Percentiles rank a stretch among this genome's conserved stretches.
Evolutionary conservation across 306 rosid species (phyloP).

Genomic region (Delonix regia): DNA sequence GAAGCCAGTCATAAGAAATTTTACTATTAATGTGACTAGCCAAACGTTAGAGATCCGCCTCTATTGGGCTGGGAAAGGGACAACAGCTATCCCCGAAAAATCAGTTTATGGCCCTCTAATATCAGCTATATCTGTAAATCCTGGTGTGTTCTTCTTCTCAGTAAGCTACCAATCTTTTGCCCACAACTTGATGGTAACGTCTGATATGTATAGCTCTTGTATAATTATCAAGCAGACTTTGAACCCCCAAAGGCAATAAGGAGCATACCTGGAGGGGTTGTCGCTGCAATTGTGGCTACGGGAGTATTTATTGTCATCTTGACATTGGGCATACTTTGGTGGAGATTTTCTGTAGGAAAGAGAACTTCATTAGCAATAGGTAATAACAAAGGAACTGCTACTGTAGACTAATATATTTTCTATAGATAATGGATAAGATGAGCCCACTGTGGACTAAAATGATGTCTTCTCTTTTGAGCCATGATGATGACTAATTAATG

Average conservation of each 20-base stretch:
- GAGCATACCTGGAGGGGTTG: constrained; percentile 33
- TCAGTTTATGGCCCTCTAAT: constrained; percentile 51
- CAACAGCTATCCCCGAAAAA: constrained; percentile 35
- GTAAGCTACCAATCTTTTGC: background rate
- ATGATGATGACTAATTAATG: background rate
- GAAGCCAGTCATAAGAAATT: background rate
- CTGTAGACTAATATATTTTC: background rate
- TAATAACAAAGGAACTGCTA: constrained; percentile 13
- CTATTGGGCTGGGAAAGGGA: constrained; percentile 44
- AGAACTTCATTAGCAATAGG: constrained; percentile 42
- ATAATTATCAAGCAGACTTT: constrained; percentile 36
- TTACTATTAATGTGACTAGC: constrained; percentile 20
- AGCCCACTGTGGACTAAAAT: background rate
- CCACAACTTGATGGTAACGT: background rate
- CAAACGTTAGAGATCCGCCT: constrained; percentile 35
- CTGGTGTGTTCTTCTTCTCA: constrained; percentile 36
- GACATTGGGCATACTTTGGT: constrained; percentile 41
- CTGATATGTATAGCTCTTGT: background rate
- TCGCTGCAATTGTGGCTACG: constrained; percentile 49
- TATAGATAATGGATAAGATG: background rate
- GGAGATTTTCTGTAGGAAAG: constrained; percentile 37
- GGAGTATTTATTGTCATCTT: constrained; percentile 39
- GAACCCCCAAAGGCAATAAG: constrained; percentile 34
- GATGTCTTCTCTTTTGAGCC: too few relatives aligned
- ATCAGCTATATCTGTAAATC: constrained; percentile 49